Percentiles rank a stretch among this genome's conserved stretches.
Conservation (phyloP, 768 basidiomycete genomes). For the Auricularia sp. region DNA sequence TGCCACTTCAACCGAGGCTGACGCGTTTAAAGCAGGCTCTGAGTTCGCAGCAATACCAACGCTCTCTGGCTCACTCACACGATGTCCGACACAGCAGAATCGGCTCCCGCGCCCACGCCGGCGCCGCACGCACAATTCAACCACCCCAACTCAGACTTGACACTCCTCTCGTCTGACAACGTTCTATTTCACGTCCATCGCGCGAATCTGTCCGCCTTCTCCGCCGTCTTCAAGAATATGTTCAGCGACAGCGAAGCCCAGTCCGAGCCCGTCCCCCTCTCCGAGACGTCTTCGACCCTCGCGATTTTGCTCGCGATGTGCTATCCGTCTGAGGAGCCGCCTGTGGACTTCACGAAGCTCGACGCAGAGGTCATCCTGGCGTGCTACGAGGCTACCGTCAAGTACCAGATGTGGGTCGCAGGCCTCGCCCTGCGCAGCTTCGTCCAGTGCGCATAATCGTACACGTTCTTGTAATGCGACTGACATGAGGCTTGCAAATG, state of each 20-base stretch:
- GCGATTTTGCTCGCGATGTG: background rate
- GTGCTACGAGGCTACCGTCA: constrained; percentile 1
- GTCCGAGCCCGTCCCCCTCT: background rate
- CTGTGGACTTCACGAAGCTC: background rate
- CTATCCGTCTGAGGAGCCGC: background rate
- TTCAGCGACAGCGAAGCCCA: background rate
- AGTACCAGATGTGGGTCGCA: background rate
- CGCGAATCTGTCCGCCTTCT: background rate
- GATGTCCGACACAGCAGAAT: too few species aligned
- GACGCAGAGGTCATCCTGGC: background rate
- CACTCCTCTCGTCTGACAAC: background rate
- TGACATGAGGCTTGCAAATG: too few species aligned
- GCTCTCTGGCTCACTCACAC: too few species aligned
- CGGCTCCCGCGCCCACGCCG: too few species aligned
- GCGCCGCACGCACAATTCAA: background rate
- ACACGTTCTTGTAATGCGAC: too few species aligned
- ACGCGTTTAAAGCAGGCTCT: too few species aligned
- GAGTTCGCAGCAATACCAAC: too few species aligned
- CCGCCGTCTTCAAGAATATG: background rate
- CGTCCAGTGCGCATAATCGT: background rate
- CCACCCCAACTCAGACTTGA: background rate
- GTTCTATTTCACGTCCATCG: background rate
- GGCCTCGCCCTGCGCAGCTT: background rate
- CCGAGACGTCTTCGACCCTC: background rate
- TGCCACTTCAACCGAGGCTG: too few species aligned